These are phyloP conservation scores for Lathyrus aphaca DNA, from an alignment of 306 rosid species.

Conservation along the genomic window DNA sequence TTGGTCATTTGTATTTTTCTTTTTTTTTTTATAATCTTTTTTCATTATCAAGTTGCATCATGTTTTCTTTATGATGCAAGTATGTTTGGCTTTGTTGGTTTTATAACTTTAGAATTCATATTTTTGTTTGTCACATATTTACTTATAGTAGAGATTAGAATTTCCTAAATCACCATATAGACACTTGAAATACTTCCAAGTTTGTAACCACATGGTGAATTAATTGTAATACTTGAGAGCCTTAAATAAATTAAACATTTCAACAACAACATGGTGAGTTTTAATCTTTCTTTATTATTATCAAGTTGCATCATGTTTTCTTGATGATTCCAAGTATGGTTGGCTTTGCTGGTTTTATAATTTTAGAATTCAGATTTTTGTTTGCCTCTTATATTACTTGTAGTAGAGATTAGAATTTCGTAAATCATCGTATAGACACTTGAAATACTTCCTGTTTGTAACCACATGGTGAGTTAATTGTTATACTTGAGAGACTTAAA, in stretches of 20 bases:
- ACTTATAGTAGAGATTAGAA: conserved; percentile 1
- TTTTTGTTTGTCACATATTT: conserved; percentile 18
- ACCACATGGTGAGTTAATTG: no score
- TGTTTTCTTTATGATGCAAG: conserved; percentile 25
- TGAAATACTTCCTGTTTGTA: background rate
- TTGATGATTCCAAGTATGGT: conserved; percentile 18
- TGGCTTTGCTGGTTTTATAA: conserved; percentile 28
- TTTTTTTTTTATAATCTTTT: conserved; percentile 2
- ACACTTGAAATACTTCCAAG: no score
- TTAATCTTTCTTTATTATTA: conserved; percentile 2
- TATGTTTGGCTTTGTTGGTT: conserved; percentile 27
- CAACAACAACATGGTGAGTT: no score
- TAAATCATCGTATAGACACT: background rate
- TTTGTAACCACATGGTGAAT: no score
- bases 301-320: conserved; percentile 3
- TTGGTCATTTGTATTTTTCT: background rate
- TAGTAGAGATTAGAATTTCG: conserved; percentile 12
- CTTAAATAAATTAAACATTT: no score
- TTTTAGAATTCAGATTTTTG: conserved; percentile 5
- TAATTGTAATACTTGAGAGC: no score
- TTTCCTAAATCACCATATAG: conserved; percentile 4
- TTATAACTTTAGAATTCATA: conserved; percentile 12
- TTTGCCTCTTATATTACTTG: background rate
- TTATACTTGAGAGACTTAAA: no score
- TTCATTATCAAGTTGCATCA: no score